These are phyloP conservation scores for Melocanna baccifera DNA, from an alignment of 176 grass and related monocot genomes.

Conservation along the genomic window DNA sequence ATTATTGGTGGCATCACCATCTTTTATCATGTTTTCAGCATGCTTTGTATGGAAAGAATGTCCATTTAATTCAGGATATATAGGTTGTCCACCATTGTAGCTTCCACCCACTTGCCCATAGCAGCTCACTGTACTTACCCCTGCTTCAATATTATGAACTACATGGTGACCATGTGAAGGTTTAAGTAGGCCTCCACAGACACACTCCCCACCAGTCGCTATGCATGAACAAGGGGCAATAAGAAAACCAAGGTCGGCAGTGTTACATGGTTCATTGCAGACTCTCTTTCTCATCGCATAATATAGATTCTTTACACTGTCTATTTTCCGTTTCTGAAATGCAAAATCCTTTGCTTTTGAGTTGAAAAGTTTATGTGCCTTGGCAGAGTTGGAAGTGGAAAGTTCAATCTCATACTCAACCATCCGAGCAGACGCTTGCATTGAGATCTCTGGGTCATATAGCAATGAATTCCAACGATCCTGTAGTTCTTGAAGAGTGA, in stretches of 20 bases:
- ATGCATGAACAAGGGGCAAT: slow-evolving; percentile 40
- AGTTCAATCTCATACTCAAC: slow-evolving; percentile 54
- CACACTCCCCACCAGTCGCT: slow-evolving; percentile 25
- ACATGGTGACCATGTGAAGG: slow-evolving; percentile 27
- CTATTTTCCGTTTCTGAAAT: slow-evolving; percentile 62
- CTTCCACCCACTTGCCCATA: slow-evolving; percentile 34
- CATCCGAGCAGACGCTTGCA: slow-evolving; percentile 50
- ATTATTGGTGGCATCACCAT: slow-evolving; percentile 22
- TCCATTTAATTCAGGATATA: slow-evolving; percentile 42
- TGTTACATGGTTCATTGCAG: slow-evolving; percentile 40
- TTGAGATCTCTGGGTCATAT: slow-evolving; percentile 48
- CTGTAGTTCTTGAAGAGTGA: slow-evolving; percentile 64
- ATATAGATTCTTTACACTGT: slow-evolving; percentile 49
- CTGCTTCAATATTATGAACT: slow-evolving; percentile 45
- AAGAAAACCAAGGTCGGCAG: slow-evolving; percentile 48
- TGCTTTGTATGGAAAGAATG: slow-evolving; percentile 49
- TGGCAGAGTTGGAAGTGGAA: slow-evolving; percentile 50
- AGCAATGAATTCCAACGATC: slow-evolving; percentile 63
- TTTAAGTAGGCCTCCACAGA: slow-evolving; percentile 37
- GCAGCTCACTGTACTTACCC: slow-evolving; percentile 23
- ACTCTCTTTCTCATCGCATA: slow-evolving; percentile 62
- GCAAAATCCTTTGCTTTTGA: slow-evolving; percentile 55
- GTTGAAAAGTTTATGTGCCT: slow-evolving; percentile 53
- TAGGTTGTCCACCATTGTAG: slow-evolving; percentile 34
- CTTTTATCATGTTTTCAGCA: slow-evolving; percentile 36